Evolutionary conservation across 345 rosid species (phyloP).

Genomic region (Hevea brasiliensis): DNA sequence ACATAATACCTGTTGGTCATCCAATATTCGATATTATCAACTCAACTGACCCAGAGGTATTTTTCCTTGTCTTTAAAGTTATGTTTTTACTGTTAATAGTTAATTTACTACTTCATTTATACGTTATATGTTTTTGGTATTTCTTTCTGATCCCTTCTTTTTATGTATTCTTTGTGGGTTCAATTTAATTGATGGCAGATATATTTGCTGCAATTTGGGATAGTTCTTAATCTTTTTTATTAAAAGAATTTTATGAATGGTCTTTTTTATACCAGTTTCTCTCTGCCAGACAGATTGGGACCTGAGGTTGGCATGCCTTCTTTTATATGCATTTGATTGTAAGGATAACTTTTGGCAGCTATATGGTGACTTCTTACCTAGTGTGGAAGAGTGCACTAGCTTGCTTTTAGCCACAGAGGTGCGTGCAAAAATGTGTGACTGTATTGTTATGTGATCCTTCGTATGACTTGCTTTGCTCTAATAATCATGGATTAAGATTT

Average conservation of each 20-base stretch:
- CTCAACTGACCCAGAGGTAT: constrained; percentile 87
- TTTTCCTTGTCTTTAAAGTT: not conserved
- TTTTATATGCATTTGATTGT: constrained; percentile 71
- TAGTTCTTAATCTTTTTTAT: not conserved
- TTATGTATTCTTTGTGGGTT: constrained; percentile 7
- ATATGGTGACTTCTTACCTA: constrained; percentile 86
- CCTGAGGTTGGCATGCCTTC: constrained; percentile 89
- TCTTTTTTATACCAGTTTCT: constrained; percentile 8
- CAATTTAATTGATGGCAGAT: constrained; percentile 8
- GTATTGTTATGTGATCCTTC: not conserved
- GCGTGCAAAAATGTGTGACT: constrained; percentile 3
- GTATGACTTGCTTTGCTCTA: not conserved
- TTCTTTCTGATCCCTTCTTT: not conserved
- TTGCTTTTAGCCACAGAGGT: constrained; percentile 97
- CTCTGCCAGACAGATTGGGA: constrained; percentile 89
- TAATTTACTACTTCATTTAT: not conserved
- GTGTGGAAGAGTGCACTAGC: constrained; percentile 79
- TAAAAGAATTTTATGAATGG: not conserved
- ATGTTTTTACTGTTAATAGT: not conserved
- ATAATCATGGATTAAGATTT: not conserved
- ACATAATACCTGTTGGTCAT: constrained; percentile 84
- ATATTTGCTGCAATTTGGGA: not conserved
- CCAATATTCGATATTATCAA: constrained; percentile 90
- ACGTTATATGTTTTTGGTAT: constrained; percentile 5
- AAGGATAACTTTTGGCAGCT: constrained; percentile 86